Conservation (phyloP, 2,329 filamentous ascomycete species). For the Lasiodiplodia theobromae region DNA sequence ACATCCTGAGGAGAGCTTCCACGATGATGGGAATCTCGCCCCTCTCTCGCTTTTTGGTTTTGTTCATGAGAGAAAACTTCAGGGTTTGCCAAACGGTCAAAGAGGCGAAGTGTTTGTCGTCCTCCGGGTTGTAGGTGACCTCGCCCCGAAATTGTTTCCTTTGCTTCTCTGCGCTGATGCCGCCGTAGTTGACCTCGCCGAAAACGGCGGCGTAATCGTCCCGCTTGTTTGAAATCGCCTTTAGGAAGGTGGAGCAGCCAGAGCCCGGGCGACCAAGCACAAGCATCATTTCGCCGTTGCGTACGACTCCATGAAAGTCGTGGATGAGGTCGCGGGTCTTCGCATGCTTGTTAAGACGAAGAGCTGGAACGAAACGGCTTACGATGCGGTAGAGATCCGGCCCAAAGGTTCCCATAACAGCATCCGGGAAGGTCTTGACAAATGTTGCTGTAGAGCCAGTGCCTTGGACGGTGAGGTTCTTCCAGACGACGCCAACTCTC, state of each 20-base stretch:
- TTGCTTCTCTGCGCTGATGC: slow-evolving; percentile 72
- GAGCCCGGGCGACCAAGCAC: slow-evolving; percentile 76
- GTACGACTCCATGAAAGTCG: slow-evolving; percentile 72
- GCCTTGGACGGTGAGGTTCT: slow-evolving; percentile 77
- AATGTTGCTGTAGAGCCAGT: slow-evolving; percentile 71
- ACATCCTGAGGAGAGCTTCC: slow-evolving; percentile 75
- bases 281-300: slow-evolving; percentile 75
- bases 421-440: slow-evolving; percentile 75
- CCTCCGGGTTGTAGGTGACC: slow-evolving; percentile 80
- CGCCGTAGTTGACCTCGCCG: slow-evolving; percentile 75
- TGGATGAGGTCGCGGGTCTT: slow-evolving; percentile 65
- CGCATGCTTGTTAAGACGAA: slow-evolving; percentile 57
- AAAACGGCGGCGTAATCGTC: slow-evolving; percentile 69
- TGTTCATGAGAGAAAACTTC: slow-evolving; percentile 76
- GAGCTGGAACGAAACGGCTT: slow-evolving; percentile 59
- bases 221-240: slow-evolving; percentile 75
- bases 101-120: slow-evolving; percentile 76
- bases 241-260: slow-evolving; percentile 79
- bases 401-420: slow-evolving; percentile 79
- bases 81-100: slow-evolving; percentile 81
- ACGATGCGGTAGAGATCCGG: slow-evolving; percentile 76
- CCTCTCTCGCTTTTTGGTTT: slow-evolving; percentile 72
- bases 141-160: slow-evolving; percentile 75
- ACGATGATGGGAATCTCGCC: slow-evolving; percentile 72
- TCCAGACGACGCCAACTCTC: slow-evolving; percentile 79